These are phyloP conservation scores for Alternaria sp. DNA, from an alignment of 2,329 filamentous ascomycete genomes.

Conservation along the genomic window DNA sequence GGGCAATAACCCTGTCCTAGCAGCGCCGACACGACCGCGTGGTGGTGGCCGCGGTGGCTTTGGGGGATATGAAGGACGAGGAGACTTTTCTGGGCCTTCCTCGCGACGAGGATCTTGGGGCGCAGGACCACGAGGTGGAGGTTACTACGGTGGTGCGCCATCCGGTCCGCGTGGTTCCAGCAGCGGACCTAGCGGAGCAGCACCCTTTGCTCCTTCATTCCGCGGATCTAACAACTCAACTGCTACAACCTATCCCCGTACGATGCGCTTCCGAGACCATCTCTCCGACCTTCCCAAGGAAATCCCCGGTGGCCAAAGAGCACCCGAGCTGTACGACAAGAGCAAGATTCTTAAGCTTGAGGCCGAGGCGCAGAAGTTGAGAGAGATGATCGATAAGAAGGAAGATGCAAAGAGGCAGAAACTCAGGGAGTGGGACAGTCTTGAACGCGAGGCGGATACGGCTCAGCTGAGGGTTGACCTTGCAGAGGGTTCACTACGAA, in stretches of 20 bases:
- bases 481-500: conserved; percentile 55
- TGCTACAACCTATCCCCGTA: conserved; percentile 55
- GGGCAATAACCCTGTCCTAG: conserved; percentile 45
- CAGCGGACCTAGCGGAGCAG: conserved; percentile 33
- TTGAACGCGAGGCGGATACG: conserved; percentile 53
- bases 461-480: conserved; percentile 55
- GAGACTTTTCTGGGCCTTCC: conserved; percentile 42
- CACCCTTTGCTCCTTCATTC: conserved; percentile 46
- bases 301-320: conserved; percentile 53
- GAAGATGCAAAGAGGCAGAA: conserved; percentile 53
- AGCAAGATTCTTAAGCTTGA: conserved; percentile 54
- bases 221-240: conserved; percentile 53
- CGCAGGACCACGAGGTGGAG: conserved; percentile 39
- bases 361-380: conserved; percentile 55
- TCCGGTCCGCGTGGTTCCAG: conserved; percentile 43
- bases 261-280: conserved; percentile 54
- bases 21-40: conserved; percentile 49
- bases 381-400: conserved; percentile 55
- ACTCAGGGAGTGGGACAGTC: conserved; percentile 55
- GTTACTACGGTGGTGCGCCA: conserved; percentile 38
- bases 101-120: conserved; percentile 48
- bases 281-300: conserved; percentile 54
- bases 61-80: conserved; percentile 44
- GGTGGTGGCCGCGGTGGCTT: conserved; percentile 52
- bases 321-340: conserved; percentile 52